Percentiles rank a stretch among this genome's conserved stretches.
Evolutionary conservation across 2,329 filamentous ascomycete species (phyloP).

Genomic region (Mycosphaerella sp.): DNA sequence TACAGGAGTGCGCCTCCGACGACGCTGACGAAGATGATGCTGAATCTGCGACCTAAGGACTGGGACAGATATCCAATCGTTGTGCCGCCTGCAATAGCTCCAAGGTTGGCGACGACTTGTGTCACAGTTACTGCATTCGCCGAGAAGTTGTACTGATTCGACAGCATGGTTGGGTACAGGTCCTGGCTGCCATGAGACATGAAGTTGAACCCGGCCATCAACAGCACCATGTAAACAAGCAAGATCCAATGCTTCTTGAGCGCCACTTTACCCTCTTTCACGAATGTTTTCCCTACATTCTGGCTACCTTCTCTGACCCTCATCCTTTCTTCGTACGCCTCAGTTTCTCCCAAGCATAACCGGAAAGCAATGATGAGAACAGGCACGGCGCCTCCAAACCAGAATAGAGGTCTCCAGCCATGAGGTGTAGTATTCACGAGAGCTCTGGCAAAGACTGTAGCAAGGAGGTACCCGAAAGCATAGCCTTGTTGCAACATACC

Average conservation of each 20-base stretch:
- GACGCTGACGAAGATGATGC: conserved; percentile 46
- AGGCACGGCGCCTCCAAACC: conserved; percentile 79
- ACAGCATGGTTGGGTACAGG: conserved; percentile 55
- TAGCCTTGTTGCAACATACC: conserved; percentile 60
- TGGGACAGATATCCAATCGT: conserved; percentile 43
- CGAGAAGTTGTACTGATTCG: conserved; percentile 53
- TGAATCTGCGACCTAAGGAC: conserved; percentile 44
- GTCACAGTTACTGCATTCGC: conserved; percentile 44
- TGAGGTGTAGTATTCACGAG: conserved; percentile 71
- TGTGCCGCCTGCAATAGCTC: conserved; percentile 45
- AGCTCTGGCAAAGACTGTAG: conserved; percentile 41
- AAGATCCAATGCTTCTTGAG: conserved; percentile 74
- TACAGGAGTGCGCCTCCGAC: conserved; percentile 73
- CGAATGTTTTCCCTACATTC: conserved; percentile 60
- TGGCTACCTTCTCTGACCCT: conserved; percentile 55
- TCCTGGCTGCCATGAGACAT: conserved; percentile 75
- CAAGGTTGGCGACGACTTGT: conserved; percentile 46
- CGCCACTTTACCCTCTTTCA: conserved; percentile 71
- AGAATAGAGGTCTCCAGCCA: conserved; percentile 78
- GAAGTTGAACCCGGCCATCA: conserved; percentile 91
- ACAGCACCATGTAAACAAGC: conserved; percentile 71
- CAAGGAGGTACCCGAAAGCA: conserved; percentile 59
- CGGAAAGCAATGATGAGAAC: conserved; percentile 75
- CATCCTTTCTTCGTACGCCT: conserved; percentile 62
- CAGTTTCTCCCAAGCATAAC: conserved; percentile 70